Base-by-base conservation (phyloP, 495 filamentous ascomycete genomes). In the Penicillium canariense region DNA sequence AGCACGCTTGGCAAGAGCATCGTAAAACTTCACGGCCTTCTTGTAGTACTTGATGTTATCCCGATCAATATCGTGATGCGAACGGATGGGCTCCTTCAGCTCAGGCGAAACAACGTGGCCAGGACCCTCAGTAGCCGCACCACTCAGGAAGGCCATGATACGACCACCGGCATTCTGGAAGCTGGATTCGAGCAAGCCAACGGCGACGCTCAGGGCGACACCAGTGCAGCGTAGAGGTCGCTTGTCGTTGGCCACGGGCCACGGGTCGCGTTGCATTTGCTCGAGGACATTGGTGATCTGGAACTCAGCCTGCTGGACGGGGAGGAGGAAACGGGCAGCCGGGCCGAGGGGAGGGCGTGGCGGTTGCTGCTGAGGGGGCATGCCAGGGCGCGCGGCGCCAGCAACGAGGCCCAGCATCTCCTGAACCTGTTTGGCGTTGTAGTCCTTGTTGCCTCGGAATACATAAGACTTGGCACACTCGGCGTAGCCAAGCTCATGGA, bases 11-110 rank as follows among this genome's bases (percentile, higher is more conserved):
- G 95, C 91, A 30, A 99, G 84, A 56, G 83, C 89, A 60, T 99
- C 93, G 66, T 97, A 99, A 75, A 97, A 99, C 91, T 97, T 99
- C 12, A 96, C 72, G 39, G 95, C 94, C 73, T 97, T 97, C 81
- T 99, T 99, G 76, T 96, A 97, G 70, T 97, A 97, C 71, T 97
- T 99, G 77, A 96, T 96, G 63, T 97, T 96, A 67, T 99, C 95
- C 34, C 90, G 84, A 64, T 99, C 95, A 68, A 99, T 99, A 61
- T 99, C 95, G 67, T 99, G 95, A 75, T 99, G 95, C 30, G 95
- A 97, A 64, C 95, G 87, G 53, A 99, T 97, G 14, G 95, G 91
- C 68, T 99, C 95, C 69, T 91, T 87, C 58, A 99, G 73, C 71
- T 99, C 95, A n/a, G 92, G 91, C 0, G 91, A 91, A 70, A 99